A percentile compares a stretch with the other conserved stretches of the same genome.
phyloP scores from a whole-genome alignment of 2,329 filamentous ascomycete genomes.

The Aspergillus thermomutatus region DNA sequence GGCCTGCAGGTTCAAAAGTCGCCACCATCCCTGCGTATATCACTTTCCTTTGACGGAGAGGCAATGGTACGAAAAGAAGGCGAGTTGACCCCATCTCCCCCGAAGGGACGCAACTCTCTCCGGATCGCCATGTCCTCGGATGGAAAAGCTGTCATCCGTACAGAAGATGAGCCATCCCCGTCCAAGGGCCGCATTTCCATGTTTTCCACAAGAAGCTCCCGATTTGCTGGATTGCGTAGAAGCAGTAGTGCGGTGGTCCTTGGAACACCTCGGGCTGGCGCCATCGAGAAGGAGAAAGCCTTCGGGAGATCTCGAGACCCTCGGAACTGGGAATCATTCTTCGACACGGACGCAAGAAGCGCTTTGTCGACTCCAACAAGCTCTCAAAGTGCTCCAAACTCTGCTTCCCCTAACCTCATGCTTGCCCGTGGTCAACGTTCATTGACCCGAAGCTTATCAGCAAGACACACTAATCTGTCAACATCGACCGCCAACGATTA shows the following conservation, averaged over 20 bases:
- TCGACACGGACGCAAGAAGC: conserved; percentile 74
- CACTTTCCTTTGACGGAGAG: conserved; percentile 41
- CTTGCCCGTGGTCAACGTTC: conserved; percentile 63
- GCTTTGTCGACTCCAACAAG: conserved; percentile 78
- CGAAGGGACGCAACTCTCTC: conserved; percentile 51
- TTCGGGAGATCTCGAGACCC: conserved; percentile 81
- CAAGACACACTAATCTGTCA: conserved; percentile 48
- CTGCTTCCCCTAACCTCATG: conserved; percentile 76
- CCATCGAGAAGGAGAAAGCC: conserved; percentile 48
- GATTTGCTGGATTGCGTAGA: conserved; percentile 58
- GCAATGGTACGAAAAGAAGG: conserved; percentile 37
- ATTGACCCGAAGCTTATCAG: conserved; percentile 49
- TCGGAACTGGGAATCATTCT: conserved; percentile 87
- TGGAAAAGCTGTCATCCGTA: conserved; percentile 83
- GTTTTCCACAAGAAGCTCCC: conserved; percentile 47
- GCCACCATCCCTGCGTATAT: conserved; percentile 39
- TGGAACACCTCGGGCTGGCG: conserved; percentile 54
- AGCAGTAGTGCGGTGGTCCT: conserved; percentile 66
- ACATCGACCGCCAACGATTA: conserved; percentile 38
- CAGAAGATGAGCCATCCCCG: conserved; percentile 66
- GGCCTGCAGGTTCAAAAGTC: conserved; percentile 25
- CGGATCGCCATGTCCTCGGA: conserved; percentile 81
- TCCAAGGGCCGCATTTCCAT: conserved; percentile 52
- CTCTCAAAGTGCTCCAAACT: conserved; percentile 61
- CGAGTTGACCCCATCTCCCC: conserved; percentile 40